Evolutionary conservation across 768 basidiomycete species (phyloP).

Genomic region (Bullera alba): DNA sequence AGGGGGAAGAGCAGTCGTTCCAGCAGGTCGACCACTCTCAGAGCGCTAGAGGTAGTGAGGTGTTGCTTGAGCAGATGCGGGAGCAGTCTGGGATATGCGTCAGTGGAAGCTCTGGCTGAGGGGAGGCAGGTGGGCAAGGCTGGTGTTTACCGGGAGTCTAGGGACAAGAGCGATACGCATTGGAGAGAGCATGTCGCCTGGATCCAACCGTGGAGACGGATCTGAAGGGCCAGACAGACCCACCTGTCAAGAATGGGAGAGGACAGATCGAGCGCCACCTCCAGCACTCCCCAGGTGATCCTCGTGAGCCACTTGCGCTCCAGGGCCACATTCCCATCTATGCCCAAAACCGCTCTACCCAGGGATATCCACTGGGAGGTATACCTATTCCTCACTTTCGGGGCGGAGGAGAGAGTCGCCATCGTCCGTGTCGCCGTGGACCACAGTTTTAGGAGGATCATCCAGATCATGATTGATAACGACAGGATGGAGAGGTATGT

Average conservation of each 20-base stretch:
- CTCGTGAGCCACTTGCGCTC: constrained; percentile 8
- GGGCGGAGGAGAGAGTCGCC: too few species aligned
- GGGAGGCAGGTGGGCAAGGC: not conserved
- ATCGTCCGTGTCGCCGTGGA: too few species aligned
- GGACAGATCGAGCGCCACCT: constrained; percentile 13
- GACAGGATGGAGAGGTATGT: too few species aligned
- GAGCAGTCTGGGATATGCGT: constrained; percentile 54
- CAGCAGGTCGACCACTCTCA: constrained; percentile 53
- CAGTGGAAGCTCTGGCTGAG: not conserved
- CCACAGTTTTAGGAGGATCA: too few species aligned
- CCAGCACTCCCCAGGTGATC: constrained; percentile 16
- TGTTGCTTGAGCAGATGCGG: constrained; percentile 59
- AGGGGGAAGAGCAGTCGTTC: constrained; percentile 72
- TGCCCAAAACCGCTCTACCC: constrained; percentile 11
- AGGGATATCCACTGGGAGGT: too few species aligned
- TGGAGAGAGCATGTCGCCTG: not conserved
- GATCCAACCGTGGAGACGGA: not conserved
- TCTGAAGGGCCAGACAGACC: not conserved
- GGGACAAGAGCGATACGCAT: not conserved
- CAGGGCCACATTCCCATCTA: constrained; percentile 10
- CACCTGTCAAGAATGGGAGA: constrained; percentile 25
- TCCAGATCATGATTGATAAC: too few species aligned
- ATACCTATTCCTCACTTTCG: too few species aligned
- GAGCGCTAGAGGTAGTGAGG: constrained; percentile 55
- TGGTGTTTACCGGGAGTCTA: not conserved